Base-by-base conservation (phyloP, 129 eudicot genomes). In the Scalesia atractyloides region DNA sequence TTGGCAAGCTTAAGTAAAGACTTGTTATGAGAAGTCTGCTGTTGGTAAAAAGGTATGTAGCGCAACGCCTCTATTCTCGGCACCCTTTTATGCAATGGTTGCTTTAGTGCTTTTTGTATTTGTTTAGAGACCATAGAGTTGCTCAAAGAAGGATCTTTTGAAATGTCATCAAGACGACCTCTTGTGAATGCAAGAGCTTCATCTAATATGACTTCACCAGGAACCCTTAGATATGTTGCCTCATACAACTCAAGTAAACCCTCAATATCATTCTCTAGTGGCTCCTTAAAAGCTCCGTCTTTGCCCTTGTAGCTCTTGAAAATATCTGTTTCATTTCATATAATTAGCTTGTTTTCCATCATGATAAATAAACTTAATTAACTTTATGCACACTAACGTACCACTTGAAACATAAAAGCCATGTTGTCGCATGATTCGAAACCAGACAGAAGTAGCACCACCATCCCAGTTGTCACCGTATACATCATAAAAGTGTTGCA, bases 121-220 rank as follows among this genome's bases (percentile, higher is more conserved):
- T 79, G 62, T 17, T 41, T 62, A 17, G 36, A 26, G 1, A 77
- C 51, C 0, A 2, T 4, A 22, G 39, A 4, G 16, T 58, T 20
- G n/a, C 16, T 24, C 8, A 51, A 51, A 51, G 57, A 52, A 52
- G 24, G 58, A 1, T 52, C 26, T 52, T 22, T 58, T 3, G 64
- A 22, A 10, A 58, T 58, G 7, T 58, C 39, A 58, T 58, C 64
- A 24, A 58, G 64, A 9, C 37, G 9, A 22, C 37, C 47, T 0
- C 51, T 67, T 3, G 87, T 7, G 41, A 76, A 82, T 2, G 19
- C 6, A 13, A 69, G 49, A 7, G 74, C 74, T 0, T 85, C 78
- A 12, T 85, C 90, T 4, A 85, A 39, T 8, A 82, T 59, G 4
- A 34, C 65, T 26, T 85, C 90, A 11, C 79, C 84, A 17, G 58